Conservation (phyloP, 805 yeast genomes). For the Barnettozyma wickerhamii region DNA sequence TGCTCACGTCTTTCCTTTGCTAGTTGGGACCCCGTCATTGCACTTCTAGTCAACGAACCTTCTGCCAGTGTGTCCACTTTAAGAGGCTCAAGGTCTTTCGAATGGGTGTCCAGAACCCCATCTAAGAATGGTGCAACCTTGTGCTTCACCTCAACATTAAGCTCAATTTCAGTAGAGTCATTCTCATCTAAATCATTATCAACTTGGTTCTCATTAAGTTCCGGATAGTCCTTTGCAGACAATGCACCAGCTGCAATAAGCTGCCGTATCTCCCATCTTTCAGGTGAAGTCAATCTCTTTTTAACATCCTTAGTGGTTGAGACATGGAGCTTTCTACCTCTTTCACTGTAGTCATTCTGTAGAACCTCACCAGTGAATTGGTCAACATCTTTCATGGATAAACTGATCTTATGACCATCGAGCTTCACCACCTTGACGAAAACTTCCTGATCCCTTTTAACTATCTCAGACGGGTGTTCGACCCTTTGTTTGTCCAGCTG, state of each 20-base stretch:
- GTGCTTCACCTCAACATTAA: constrained; percentile 70
- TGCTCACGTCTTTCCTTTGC: constrained; percentile 63
- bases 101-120: constrained; percentile 36
- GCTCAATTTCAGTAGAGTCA: constrained; percentile 39
- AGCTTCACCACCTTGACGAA: constrained; percentile 53
- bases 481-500: constrained; percentile 52
- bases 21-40: constrained; percentile 65
- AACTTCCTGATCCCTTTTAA: constrained; percentile 55
- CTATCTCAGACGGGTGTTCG: constrained; percentile 53
- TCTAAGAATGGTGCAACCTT: constrained; percentile 69
- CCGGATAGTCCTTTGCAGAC: constrained; percentile 65
- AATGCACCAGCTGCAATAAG: constrained; percentile 76
- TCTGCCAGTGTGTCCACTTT: constrained; percentile 67
- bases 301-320: constrained; percentile 19
- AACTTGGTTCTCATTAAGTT: constrained; percentile 38
- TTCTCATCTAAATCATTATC: constrained; percentile 19
- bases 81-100: constrained; percentile 37
- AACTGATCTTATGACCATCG: constrained; percentile 45
- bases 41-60: constrained; percentile 74
- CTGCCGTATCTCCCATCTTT: constrained; percentile 86
- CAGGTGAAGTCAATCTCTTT: constrained; percentile 71
- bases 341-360: constrained; percentile 1
- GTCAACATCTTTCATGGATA: constrained; percentile 69
- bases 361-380: constrained; percentile 56
- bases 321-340: constrained; percentile 16